Conservation (phyloP, 257 asterid genomes). For the Coffea eugenioides region DNA sequence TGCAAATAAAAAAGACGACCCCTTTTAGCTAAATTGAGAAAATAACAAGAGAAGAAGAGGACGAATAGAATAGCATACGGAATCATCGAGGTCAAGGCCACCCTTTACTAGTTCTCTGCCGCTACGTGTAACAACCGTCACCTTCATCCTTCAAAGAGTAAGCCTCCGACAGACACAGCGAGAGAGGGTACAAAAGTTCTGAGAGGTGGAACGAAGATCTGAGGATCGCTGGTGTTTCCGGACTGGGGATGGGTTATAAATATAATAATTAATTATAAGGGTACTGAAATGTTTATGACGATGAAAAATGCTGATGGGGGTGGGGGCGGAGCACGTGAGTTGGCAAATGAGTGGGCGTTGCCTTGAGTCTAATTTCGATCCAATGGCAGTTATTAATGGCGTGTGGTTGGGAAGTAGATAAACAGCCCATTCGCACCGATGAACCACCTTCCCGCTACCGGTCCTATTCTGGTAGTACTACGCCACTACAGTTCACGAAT, state of each 20-base stretch:
- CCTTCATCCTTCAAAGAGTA: slow-evolving; percentile 53
- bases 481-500: too few species aligned
- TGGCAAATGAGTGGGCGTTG: neutral
- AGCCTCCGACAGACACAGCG: neutral
- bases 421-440: slow-evolving; percentile 3
- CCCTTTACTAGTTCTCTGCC: slow-evolving; percentile 85
- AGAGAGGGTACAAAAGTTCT: too few species aligned
- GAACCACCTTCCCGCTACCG: neutral
- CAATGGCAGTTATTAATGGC: slow-evolving; percentile 17
- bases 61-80: slow-evolving; percentile 41
- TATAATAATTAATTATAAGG: neutral
- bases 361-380: neutral
- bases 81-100: slow-evolving; percentile 70
- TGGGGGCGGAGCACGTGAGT: neutral
- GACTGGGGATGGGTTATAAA: neutral
- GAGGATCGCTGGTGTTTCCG: neutral
- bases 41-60: neutral
- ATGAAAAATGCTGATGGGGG: neutral
- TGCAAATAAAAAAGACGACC: slow-evolving; percentile 3
- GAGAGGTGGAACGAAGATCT: slow-evolving; percentile 12
- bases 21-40: neutral
- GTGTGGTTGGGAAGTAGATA: slow-evolving; percentile 20
- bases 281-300: too few species aligned
- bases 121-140: slow-evolving; percentile 70
- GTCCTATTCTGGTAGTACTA: too few species aligned